Percentiles rank a stretch among this genome's conserved stretches.
Evolutionary conservation across 495 filamentous ascomycete genomes (phyloP).

Genomic region (Xylaria palmicola): DNA sequence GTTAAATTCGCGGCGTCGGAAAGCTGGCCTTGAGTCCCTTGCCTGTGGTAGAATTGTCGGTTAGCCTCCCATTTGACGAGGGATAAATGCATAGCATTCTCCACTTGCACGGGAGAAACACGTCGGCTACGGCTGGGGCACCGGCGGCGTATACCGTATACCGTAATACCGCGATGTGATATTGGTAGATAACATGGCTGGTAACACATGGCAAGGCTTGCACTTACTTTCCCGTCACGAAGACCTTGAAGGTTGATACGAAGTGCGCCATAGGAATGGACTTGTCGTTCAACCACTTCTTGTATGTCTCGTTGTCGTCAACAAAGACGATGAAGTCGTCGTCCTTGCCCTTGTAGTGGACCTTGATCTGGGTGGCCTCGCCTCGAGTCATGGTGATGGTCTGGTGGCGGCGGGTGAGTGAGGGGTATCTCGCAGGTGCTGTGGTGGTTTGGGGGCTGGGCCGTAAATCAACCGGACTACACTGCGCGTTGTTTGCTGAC

Average conservation of each 20-base stretch:
- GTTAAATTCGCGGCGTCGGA: conserved; percentile 70
- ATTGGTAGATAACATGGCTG: background rate
- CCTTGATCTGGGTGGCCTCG: conserved; percentile 71
- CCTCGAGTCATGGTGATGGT: conserved; percentile 69
- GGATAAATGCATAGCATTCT: background rate
- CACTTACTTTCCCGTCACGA: conserved; percentile 84
- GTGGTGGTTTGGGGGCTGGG: background rate
- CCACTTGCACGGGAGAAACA: background rate
- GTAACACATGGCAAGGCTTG: background rate
- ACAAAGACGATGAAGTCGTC: conserved; percentile 93
- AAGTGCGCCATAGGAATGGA: conserved; percentile 78
- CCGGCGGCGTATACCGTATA: background rate
- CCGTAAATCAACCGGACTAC: background rate
- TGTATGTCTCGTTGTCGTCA: conserved; percentile 66
- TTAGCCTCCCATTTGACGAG: conserved; percentile 19
- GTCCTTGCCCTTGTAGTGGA: conserved; percentile 84
- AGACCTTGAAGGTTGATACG: conserved; percentile 86
- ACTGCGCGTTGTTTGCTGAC: background rate
- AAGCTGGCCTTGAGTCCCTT: conserved; percentile 78
- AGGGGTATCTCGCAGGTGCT: background rate
- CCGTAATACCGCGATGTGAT: too few species aligned
- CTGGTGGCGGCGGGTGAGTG: conserved; percentile 9
- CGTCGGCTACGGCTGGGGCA: background rate
- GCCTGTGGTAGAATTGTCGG: conserved; percentile 51
- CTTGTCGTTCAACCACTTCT: conserved; percentile 82